phyloP scores from a whole-genome alignment of 306 rosid genomes.

The Spatholobus suberectus region DNA sequence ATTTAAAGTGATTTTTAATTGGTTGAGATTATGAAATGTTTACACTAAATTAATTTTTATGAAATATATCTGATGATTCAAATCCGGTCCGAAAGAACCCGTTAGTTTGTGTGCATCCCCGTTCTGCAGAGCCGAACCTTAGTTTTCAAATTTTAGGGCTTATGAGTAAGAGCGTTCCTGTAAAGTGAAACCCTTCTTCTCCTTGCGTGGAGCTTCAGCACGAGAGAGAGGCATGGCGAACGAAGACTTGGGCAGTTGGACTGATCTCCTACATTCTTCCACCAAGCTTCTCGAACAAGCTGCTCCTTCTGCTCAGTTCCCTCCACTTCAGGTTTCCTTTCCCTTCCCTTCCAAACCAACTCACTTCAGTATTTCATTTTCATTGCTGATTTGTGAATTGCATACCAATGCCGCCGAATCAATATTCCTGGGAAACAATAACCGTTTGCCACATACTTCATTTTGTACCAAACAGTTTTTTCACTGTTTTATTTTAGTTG shows the following conservation, averaged over 20 bases:
- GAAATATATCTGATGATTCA: too few relatives aligned
- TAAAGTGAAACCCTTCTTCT: not conserved
- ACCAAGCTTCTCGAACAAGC: conserved; percentile 99
- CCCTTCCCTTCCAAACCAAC: conserved; percentile 11
- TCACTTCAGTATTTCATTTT: not conserved
- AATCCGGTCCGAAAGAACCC: too few relatives aligned
- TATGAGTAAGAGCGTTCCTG: not conserved
- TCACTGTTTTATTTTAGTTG: not conserved
- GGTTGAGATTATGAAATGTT: too few relatives aligned
- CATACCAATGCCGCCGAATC: not conserved
- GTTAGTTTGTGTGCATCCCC: not conserved
- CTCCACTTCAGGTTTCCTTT: conserved; percentile 96
- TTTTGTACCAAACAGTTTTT: not conserved
- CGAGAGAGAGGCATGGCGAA: conserved; percentile 60
- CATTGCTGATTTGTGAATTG: not conserved
- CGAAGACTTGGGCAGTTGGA: conserved; percentile 77
- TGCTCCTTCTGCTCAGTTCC: conserved; percentile 96
- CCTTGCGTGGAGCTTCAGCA: not conserved
- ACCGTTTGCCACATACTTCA: not conserved
- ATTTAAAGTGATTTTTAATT: too few relatives aligned
- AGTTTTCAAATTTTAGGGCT: conserved; percentile 51
- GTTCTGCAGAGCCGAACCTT: not conserved
- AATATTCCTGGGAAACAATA: not conserved
- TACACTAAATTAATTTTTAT: too few relatives aligned
- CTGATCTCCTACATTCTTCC: conserved; percentile 91